phyloP scores from a whole-genome alignment of 75 land plant species.

The Isoetes taiwanensis region DNA sequence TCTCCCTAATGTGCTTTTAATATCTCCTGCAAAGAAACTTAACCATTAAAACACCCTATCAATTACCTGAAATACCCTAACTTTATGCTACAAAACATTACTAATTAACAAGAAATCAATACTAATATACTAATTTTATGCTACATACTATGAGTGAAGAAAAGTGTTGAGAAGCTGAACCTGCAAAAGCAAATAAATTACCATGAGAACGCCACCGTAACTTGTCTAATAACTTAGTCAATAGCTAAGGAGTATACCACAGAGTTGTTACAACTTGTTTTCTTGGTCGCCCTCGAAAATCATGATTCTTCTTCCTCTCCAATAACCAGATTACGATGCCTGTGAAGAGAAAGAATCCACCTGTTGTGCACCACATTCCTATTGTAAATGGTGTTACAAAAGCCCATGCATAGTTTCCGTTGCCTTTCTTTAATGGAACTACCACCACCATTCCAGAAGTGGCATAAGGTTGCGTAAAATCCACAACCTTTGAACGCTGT shows the following conservation, averaged over 20 bases:
- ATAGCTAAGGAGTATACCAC: conserved; percentile 32
- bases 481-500: conserved; percentile 45
- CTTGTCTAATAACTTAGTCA: too few species aligned
- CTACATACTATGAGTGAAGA: conserved; percentile 69
- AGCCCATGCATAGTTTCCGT: conserved; percentile 37
- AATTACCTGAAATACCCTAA: background rate
- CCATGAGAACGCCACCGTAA: too few species aligned
- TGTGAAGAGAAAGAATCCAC: conserved; percentile 22
- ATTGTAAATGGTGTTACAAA: conserved; percentile 45
- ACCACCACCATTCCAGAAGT: conserved; percentile 61
- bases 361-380: conserved; percentile 42
- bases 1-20: conserved; percentile 59
- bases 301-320: conserved; percentile 47
- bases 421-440: conserved; percentile 26
- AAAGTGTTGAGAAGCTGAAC: conserved; percentile 83
- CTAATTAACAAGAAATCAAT: background rate
- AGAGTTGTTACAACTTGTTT: conserved; percentile 35
- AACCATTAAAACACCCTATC: too few species aligned
- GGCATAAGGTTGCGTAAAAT: conserved; percentile 64
- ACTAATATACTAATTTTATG: too few species aligned
- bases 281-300: conserved; percentile 55
- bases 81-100: background rate
- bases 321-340: conserved; percentile 58
- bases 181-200: too few species aligned
- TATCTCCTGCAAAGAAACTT: conserved; percentile 41